Evolutionary conservation across 257 asterid species (phyloP).

Genomic region (Solanum arcanum): DNA sequence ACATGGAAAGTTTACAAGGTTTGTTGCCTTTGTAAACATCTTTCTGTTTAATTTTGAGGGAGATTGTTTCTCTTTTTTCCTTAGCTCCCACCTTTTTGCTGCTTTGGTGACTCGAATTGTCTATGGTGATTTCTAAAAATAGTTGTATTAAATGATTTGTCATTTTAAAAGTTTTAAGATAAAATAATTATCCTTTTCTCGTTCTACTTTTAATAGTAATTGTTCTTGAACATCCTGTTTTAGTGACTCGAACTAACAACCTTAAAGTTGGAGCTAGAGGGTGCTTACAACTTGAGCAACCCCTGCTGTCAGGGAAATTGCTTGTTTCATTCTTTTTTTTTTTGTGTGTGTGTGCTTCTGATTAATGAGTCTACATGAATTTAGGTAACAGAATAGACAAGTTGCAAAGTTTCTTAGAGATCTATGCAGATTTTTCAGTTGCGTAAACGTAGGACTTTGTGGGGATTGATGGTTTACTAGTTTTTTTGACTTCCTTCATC

Average conservation of each 20-base stretch:
- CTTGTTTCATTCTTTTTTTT: background rate
- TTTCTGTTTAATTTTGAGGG: background rate
- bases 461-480: background rate
- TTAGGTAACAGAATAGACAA: background rate
- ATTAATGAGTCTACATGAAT: background rate
- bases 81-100: background rate
- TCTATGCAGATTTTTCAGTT: background rate
- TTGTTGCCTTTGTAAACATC: background rate
- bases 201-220: background rate
- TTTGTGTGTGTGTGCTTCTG: background rate
- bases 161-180: background rate
- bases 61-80: background rate
- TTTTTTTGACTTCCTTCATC: background rate
- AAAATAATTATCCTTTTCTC: background rate
- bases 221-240: background rate
- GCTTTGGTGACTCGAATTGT: background rate
- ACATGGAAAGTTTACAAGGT: conserved; percentile 90
- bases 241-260: background rate
- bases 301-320: background rate
- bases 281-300: background rate
- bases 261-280: background rate
- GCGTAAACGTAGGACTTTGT: background rate
- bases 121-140: too few species aligned
- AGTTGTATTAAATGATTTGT: background rate
- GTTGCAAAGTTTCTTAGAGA: background rate